Percentiles rank a stretch among this genome's conserved stretches.
Conservation (phyloP, 202 grass and related monocot species). For the Tripidium arundinaceum region DNA sequence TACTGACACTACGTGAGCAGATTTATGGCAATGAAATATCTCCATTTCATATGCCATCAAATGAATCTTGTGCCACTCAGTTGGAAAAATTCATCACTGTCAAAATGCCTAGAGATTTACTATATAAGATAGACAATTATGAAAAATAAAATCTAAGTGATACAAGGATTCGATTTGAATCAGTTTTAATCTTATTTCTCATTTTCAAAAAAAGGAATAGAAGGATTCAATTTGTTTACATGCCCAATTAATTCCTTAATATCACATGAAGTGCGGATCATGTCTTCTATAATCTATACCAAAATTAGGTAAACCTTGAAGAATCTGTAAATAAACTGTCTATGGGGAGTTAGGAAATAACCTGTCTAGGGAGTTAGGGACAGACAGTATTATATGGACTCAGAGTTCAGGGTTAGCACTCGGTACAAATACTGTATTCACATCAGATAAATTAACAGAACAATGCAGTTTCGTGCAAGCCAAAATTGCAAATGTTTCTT, state of each 20-base stretch:
- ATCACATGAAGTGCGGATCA: conserved; percentile 28
- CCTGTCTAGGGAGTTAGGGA: not conserved
- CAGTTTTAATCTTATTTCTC: not conserved
- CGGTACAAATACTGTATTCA: not conserved
- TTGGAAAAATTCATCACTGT: not conserved
- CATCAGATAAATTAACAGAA: conserved; percentile 20
- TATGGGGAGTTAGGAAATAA: not conserved
- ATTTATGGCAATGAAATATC: not conserved
- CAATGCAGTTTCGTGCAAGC: not conserved
- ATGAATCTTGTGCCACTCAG: not conserved
- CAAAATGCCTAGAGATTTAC: not conserved
- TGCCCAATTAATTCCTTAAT: not conserved
- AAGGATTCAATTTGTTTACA: not conserved
- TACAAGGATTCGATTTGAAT: not conserved
- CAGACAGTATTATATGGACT: not conserved
- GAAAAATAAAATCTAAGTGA: not conserved
- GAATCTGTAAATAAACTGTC: conserved; percentile 3
- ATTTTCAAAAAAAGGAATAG: not conserved
- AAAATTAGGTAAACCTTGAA: conserved; percentile 25
- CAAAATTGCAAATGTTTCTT: conserved; percentile 29
- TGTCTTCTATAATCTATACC: not conserved
- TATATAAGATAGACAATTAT: not conserved
- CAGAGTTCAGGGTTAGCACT: not conserved
- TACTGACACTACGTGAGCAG: conserved; percentile 1
- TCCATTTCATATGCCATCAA: conserved; percentile 1